Percentiles rank a stretch among this genome's conserved stretches.
Conservation (phyloP, 306 rosid species). For the Sesbania bispinosa region DNA sequence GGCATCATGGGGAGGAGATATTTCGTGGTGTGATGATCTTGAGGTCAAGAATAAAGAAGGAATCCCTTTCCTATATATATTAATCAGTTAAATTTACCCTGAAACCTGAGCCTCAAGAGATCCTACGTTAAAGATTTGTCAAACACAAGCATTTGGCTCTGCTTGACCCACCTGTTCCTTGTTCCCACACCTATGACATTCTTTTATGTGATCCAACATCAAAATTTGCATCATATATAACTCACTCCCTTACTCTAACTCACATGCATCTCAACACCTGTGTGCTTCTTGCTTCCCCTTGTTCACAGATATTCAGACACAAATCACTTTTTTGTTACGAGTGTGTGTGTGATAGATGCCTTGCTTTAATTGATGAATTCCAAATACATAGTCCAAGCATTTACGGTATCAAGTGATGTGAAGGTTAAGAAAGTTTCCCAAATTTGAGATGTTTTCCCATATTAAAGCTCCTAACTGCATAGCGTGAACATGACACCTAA, state of each 20-base stretch:
- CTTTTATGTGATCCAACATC: constrained; percentile 17
- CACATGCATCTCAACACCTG: constrained; percentile 27
- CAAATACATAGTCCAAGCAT: background rate
- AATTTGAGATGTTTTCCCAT: background rate
- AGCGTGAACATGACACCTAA: constrained; percentile 2
- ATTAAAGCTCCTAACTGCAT: background rate
- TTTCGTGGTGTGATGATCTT: background rate
- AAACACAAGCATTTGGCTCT: constrained; percentile 21
- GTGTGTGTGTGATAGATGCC: constrained; percentile 1
- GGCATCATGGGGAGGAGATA: background rate
- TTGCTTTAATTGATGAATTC: constrained; percentile 23
- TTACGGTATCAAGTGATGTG: background rate
- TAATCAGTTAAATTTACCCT: too few relatives aligned
- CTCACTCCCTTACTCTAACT: constrained; percentile 21
- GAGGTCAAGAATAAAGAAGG: constrained; percentile 6
- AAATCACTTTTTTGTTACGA: background rate
- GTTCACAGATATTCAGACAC: constrained; percentile 1
- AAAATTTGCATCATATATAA: background rate
- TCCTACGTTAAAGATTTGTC: constrained; percentile 8
- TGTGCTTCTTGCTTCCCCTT: background rate
- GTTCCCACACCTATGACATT: background rate
- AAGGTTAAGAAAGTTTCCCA: background rate
- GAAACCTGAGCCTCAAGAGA: background rate
- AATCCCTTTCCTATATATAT: background rate
- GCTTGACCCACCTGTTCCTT: constrained; percentile 27